Evolutionary conservation across 2,329 filamentous ascomycete species (phyloP).

Genomic region (Stemphylium lycopersici): DNA sequence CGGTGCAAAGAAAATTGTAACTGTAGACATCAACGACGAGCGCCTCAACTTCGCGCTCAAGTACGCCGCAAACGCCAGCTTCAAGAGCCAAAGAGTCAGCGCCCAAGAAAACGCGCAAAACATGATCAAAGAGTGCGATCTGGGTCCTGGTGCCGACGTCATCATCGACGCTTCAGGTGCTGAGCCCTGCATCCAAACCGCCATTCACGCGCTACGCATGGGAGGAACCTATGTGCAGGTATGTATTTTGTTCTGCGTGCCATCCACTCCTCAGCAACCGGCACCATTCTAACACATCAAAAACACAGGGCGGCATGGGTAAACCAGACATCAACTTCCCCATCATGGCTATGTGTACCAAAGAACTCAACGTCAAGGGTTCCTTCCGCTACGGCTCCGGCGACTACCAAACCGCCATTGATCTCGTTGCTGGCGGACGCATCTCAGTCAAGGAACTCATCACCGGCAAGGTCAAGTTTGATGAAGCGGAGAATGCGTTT

Average conservation of each 20-base stretch:
- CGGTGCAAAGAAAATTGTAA: constrained; percentile 84
- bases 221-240: constrained; percentile 57
- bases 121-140: constrained; percentile 66
- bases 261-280: not conserved
- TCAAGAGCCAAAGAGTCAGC: constrained; percentile 64
- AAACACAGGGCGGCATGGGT: constrained; percentile 72
- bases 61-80: constrained; percentile 72
- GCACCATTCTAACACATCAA: not conserved
- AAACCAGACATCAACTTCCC: constrained; percentile 86
- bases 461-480: constrained; percentile 76
- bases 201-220: constrained; percentile 55
- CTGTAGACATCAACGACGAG: constrained; percentile 81
- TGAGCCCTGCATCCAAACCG: constrained; percentile 57
- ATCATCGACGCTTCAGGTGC: constrained; percentile 58
- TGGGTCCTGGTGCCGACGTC: constrained; percentile 60
- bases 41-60: constrained; percentile 78
- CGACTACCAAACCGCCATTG: constrained; percentile 84
- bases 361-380: constrained; percentile 85
- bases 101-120: constrained; percentile 75
- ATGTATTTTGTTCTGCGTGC: constrained; percentile 6
- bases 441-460: constrained; percentile 80
- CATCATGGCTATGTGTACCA: constrained; percentile 86
- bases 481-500: constrained; percentile 85
- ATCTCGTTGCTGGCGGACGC: constrained; percentile 73
- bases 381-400: constrained; percentile 89